These are phyloP conservation scores for Carpinus viminea DNA, from an alignment of 306 rosid species.

Conservation along the genomic window DNA sequence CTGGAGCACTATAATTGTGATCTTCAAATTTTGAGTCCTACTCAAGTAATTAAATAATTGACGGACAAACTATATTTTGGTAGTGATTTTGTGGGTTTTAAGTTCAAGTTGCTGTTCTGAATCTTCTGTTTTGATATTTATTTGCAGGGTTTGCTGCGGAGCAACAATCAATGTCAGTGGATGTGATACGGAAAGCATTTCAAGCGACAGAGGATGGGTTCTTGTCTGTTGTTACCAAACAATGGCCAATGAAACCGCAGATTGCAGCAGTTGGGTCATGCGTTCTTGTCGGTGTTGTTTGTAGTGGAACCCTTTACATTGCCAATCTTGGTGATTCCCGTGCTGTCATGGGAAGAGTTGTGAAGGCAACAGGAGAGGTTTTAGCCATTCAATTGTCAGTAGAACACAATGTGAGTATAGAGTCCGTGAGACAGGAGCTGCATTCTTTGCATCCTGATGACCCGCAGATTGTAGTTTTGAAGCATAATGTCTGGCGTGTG, in stretches of 20 bases:
- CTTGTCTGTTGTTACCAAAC: conserved; percentile 61
- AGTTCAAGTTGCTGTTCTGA: background rate
- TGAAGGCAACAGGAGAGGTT: conserved; percentile 80
- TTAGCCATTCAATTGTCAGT: conserved; percentile 68
- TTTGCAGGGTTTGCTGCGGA: conserved; percentile 72
- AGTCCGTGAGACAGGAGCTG: conserved; percentile 80
- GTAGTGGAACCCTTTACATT: conserved; percentile 64
- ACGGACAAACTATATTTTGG: background rate
- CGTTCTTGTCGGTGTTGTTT: conserved; percentile 82
- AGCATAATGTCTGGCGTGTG: conserved; percentile 94
- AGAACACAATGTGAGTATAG: conserved; percentile 78
- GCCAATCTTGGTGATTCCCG: conserved; percentile 93
- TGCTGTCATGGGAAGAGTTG: conserved; percentile 84
- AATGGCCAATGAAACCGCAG: conserved; percentile 71
- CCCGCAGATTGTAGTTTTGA: conserved; percentile 73
- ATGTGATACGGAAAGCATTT: conserved; percentile 82
- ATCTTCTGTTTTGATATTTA: conserved; percentile 20
- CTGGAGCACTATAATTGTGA: background rate
- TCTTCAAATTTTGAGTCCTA: background rate
- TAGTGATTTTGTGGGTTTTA: background rate
- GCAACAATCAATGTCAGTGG: conserved; percentile 75
- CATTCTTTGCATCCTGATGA: conserved; percentile 87
- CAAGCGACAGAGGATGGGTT: conserved; percentile 95
- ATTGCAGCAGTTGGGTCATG: conserved; percentile 96
- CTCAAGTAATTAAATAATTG: background rate